Base-by-base conservation (phyloP, 495 filamentous ascomycete species). In the Penicillium cosmopolitanum region DNA sequence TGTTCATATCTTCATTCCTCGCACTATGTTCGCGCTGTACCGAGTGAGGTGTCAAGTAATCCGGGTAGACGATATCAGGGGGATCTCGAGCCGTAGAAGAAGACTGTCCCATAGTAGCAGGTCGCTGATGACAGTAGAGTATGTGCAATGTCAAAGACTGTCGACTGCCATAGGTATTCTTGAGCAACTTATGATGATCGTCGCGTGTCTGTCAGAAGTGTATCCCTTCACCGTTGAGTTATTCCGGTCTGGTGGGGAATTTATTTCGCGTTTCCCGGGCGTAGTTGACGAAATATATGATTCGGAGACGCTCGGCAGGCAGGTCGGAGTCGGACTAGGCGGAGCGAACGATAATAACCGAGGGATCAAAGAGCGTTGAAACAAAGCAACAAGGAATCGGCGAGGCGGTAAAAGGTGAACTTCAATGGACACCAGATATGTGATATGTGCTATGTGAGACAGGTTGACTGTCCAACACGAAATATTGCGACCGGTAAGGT, bases 21-120 rank as follows among this genome's bases (percentile, higher is more conserved):
- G 64, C 61, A 21, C 57, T 35, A 48, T 62, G 56, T 53, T 66
- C 67, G 61, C 61, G 69, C 38, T 57, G 50, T 62, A 51, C 54
- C 51, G 68, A 64, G 44, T 59, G 65, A 36, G 66, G 62, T 50
- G 61, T 15, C 56, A 57, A 47, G 38, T 61, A 55, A 59, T 68
- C 65, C 53, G 67, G 38, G 43, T 62, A 62, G 46, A 53, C 64
- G 55, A 55, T 69, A 51, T 73, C 68, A 47, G 72, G 70, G 50
- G 65, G 66, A 57, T 75, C 66, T 72, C 75, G 69, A 63, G 74
- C 73, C 48, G 77, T 77, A 50, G 78, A 80, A 31, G 75, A 77
- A 63, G 74, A 72, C 64, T 79, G 78, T 76, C 78, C 78, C 78
- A 80, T 80, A 79, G 73, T 78, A 79, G 66, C 66, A 71, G 51